These are phyloP conservation scores for Macaranga tanarius DNA, from an alignment of 441 rosid species.

Conservation along the genomic window DNA sequence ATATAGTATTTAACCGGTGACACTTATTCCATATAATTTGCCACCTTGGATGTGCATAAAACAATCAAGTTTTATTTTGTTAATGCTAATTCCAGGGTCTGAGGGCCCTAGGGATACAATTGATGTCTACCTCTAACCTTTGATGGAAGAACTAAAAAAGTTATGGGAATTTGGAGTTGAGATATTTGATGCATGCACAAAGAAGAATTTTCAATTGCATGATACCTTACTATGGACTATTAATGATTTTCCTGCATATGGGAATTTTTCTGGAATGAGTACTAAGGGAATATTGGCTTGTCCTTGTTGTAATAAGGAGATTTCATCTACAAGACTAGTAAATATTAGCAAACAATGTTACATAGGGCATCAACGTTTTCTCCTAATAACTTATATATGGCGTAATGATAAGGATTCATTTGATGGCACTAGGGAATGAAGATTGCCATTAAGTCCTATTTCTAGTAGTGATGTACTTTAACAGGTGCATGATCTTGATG, in stretches of 20 bases:
- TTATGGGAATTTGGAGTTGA: not conserved
- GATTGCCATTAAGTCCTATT: not conserved
- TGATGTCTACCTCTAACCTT: not conserved
- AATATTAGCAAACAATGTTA: not conserved
- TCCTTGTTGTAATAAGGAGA: not conserved
- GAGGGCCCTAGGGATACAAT: no score
- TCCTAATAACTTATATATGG: not conserved
- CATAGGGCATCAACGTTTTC: not conserved
- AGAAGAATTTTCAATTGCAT: not conserved
- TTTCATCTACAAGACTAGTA: not conserved
- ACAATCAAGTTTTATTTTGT: not conserved
- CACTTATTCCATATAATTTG: not conserved
- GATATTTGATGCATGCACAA: not conserved
- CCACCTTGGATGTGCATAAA: not conserved
- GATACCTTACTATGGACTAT: not conserved
- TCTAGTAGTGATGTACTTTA: not conserved
- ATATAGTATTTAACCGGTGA: not conserved
- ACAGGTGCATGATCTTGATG: not conserved
- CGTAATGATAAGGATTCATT: not conserved
- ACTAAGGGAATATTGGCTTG: not conserved
- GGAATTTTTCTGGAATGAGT: not conserved
- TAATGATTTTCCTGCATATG: constrained; percentile 1
- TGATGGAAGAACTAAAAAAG: not conserved
- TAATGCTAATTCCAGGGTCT: not conserved
- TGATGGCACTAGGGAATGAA: not conserved